A percentile compares a stretch with the other conserved stretches of the same genome.
Conservation (phyloP, 257 asterid species). For the Jaltomata sinuosa region DNA sequence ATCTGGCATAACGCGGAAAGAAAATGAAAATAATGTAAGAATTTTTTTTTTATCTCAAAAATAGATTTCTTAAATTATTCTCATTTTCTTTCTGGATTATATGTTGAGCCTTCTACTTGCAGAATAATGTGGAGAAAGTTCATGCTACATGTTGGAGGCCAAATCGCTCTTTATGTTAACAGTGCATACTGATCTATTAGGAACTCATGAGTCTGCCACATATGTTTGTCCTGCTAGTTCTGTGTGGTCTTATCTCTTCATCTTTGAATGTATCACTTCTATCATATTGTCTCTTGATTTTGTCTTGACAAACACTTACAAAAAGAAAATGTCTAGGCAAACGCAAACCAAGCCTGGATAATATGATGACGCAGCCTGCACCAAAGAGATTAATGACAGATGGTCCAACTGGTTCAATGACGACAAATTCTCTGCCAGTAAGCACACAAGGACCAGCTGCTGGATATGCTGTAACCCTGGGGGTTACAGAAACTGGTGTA, state of each 20-base stretch:
- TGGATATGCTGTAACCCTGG: constrained; percentile 21
- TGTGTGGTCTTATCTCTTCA: background rate
- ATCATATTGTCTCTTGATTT: background rate
- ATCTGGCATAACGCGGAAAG: too few relatives aligned
- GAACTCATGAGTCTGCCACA: background rate
- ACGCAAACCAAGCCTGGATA: constrained; percentile 67
- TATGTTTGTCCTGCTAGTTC: background rate
- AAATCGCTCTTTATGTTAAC: background rate
- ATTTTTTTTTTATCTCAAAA: too few relatives aligned
- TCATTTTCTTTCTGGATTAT: background rate
- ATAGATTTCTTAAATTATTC: background rate
- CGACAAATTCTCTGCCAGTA: constrained; percentile 25
- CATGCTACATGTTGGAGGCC: background rate
- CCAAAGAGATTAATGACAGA: constrained; percentile 60
- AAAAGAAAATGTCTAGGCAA: constrained; percentile 33
- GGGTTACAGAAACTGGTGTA: background rate
- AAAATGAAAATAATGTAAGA: too few relatives aligned
- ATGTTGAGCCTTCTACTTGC: background rate
- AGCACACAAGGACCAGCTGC: constrained; percentile 34
- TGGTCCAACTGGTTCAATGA: constrained; percentile 26
- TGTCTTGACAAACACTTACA: background rate
- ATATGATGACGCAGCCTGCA: constrained; percentile 71
- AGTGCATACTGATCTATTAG: background rate
- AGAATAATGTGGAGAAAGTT: background rate
- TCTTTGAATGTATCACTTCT: background rate